Evolutionary conservation across 2,329 filamentous ascomycete genomes (phyloP), one percentile per base, ranked within the genome.

Genomic region (Curvularia hawaiiensis): DNA sequence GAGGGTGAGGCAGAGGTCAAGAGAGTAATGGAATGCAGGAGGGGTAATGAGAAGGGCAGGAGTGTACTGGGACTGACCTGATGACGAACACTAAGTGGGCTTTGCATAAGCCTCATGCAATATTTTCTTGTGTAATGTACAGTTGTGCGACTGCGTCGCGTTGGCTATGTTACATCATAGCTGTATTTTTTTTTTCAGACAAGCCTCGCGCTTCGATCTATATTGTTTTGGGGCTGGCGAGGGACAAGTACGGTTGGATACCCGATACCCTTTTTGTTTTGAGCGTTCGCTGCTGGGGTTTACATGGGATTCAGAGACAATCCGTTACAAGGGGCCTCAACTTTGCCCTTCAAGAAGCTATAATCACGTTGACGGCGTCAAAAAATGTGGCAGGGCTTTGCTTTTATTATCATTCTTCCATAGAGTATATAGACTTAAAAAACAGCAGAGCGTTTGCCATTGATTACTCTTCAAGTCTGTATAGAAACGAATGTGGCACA

Each of bases 31-130:
- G 64, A 65, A 16, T 57, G 57, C 10, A 50, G 54, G 12, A 62
- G 66, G 44, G 60, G 64, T 14, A 62, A 68, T 48, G 61, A 61
- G 18, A 70, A 70, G 41, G 67, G 67, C 10, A 52, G 62, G 35
- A 67, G 56, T 30, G 49, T 70, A 4, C 54, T 70, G 50, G 67
- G 67, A 3, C 46, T 68, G 9, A 63, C 58, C 9, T 59, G 45
- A 58, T 33, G 14, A 4, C n/a, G 11, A n/a, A 43, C 16, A 24
- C 22, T 24, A 45, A 22, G 35, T n/a, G n/a, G 11, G 39, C 46
- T 14, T n/a, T 26, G 39, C 30, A 38, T 14, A 24, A 26, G 24
- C 26, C 30, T 52, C 48, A 30, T 28, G 11, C n/a, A 40, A 40
- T 14, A 16, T 22, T 40, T 38, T 50, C 26, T 40, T 40, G 10